These are phyloP conservation scores for Anthoceros angustus DNA, from an alignment of 225 moss, liverwort and hornwort genomes.

Conservation along the genomic window DNA sequence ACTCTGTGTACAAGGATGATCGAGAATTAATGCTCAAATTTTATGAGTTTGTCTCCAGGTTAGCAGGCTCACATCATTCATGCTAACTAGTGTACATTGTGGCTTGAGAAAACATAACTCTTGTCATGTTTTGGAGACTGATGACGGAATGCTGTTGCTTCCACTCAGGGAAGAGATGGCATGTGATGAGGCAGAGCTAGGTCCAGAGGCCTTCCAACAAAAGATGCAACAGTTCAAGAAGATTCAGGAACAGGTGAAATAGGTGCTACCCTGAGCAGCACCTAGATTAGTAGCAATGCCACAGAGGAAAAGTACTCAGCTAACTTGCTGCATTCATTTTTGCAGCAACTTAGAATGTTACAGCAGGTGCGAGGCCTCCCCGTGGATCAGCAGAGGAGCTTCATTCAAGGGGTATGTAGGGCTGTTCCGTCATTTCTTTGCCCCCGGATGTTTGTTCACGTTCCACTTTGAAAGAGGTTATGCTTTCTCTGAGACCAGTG, in stretches of 20 bases:
- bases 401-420: slow-evolving; percentile 30
- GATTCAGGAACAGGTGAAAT: slow-evolving; percentile 35
- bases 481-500: slow-evolving; percentile 5
- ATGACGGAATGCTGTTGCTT: neutral
- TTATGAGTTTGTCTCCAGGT: slow-evolving; percentile 54
- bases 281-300: neutral
- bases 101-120: no score
- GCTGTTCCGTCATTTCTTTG: no score
- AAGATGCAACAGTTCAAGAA: slow-evolving; percentile 49
- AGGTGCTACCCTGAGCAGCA: neutral
- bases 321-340: neutral
- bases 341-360: slow-evolving; percentile 47
- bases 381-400: slow-evolving; percentile 37
- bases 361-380: slow-evolving; percentile 39
- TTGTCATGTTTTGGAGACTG: no score
- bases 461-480: no score
- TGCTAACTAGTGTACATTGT: no score
- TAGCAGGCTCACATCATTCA: neutral
- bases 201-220: slow-evolving; percentile 38
- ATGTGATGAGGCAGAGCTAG: slow-evolving; percentile 54
- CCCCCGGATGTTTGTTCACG: no score
- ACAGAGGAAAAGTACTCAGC: neutral
- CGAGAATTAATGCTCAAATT: slow-evolving; percentile 56
- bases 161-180: slow-evolving; percentile 44
- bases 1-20: slow-evolving; percentile 36